Percentiles rank a stretch among this genome's conserved stretches.
phyloP scores from a whole-genome alignment of 2,329 filamentous ascomycete genomes.

The Podosphaera xanthii region DNA sequence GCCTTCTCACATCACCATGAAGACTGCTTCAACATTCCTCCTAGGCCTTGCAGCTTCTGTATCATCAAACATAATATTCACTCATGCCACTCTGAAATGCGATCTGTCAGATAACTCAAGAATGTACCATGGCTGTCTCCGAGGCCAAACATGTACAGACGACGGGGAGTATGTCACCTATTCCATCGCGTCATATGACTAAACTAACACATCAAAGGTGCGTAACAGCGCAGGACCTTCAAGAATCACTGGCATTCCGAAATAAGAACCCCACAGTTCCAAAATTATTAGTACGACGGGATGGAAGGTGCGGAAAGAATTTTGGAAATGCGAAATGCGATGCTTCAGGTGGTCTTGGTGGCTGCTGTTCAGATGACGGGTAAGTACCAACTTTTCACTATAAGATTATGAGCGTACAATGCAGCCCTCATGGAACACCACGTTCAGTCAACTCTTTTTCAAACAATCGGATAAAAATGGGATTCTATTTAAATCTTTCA shows the following conservation, averaged over 20 bases:
- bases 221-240: conserved; percentile 4
- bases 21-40: not conserved
- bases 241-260: conserved; percentile 6
- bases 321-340: conserved; percentile 14
- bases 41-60: conserved; percentile 17
- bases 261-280: conserved; percentile 1
- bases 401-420: no score
- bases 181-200: conserved; percentile 2
- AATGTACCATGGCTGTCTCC: conserved; percentile 15
- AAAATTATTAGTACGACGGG: conserved; percentile 6
- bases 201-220: conserved; percentile 7
- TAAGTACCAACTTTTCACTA: not conserved
- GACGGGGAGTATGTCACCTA: conserved; percentile 9
- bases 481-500: no score
- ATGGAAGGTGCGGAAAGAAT: conserved; percentile 13
- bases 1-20: no score
- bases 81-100: conserved; percentile 23
- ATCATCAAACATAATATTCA: conserved; percentile 25
- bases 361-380: conserved; percentile 14
- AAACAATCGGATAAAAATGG: no score
- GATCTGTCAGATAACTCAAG: conserved; percentile 10
- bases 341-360: conserved; percentile 12
- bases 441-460: no score
- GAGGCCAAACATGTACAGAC: conserved; percentile 12
- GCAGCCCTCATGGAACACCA: no score